Percentiles rank a stretch among this genome's conserved stretches.
These are phyloP conservation scores for Chamaenerion angustifolium DNA, from an alignment of 345 rosid species.

Conservation along the genomic window DNA sequence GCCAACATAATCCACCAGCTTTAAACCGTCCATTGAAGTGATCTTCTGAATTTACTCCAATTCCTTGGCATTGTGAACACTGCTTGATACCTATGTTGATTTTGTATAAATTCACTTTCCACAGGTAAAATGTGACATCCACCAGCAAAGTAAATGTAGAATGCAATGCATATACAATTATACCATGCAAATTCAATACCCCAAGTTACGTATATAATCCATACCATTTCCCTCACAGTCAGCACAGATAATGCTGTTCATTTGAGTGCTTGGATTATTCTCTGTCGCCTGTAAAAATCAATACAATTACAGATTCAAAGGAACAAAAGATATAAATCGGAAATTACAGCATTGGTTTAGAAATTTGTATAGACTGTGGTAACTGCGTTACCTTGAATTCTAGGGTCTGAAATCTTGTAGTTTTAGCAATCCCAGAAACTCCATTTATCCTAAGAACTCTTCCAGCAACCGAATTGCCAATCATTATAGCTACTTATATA, in stretches of 20 bases:
- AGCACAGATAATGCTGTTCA: slow-evolving; percentile 54
- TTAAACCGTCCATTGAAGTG: slow-evolving; percentile 93
- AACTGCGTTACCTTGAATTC: slow-evolving; percentile 40
- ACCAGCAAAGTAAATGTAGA: not conserved
- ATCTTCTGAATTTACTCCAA: slow-evolving; percentile 72
- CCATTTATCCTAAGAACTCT: slow-evolving; percentile 25
- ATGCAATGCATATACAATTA: not conserved
- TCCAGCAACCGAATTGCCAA: slow-evolving; percentile 27
- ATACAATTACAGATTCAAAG: not conserved
- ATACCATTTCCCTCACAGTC: slow-evolving; percentile 76
- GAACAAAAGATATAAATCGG: not conserved
- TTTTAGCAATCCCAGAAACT: slow-evolving; percentile 25
- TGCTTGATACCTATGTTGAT: slow-evolving; percentile 32
- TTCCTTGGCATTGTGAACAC: slow-evolving; percentile 71
- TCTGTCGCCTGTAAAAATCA: slow-evolving; percentile 37
- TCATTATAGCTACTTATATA: slow-evolving; percentile 15
- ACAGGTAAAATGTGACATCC: not conserved
- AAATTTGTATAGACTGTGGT: too few species aligned
- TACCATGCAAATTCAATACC: not conserved
- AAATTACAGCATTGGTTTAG: not conserved
- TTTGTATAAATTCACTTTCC: not conserved
- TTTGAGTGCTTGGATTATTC: slow-evolving; percentile 20
- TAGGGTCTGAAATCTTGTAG: slow-evolving; percentile 35
- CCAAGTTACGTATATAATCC: too few species aligned
- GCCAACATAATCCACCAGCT: slow-evolving; percentile 90